phyloP scores from a whole-genome alignment of 1,139 yeast genomes.

The Starmera stellimalicola region DNA sequence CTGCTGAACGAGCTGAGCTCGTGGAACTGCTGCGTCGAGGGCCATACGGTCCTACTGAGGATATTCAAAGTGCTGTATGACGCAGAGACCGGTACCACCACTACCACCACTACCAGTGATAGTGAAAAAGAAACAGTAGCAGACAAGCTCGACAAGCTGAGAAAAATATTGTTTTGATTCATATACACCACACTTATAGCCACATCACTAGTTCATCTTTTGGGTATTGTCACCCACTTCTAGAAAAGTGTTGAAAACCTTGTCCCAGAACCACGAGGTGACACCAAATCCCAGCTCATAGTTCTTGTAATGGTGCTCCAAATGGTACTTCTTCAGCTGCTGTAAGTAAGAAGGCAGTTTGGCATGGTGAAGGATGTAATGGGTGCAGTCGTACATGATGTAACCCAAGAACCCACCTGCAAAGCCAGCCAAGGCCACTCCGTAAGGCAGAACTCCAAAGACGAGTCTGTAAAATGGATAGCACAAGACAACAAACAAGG shows the following conservation, averaged over 20 bases:
- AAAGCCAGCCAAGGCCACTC: slow-evolving; percentile 60
- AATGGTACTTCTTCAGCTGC: slow-evolving; percentile 75
- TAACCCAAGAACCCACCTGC: slow-evolving; percentile 96
- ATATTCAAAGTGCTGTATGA: slow-evolving; percentile 7
- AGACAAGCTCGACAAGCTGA: no score
- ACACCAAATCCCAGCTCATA: slow-evolving; percentile 96
- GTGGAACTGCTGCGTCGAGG: slow-evolving; percentile 22
- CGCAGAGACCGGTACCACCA: no score
- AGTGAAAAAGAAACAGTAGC: no score
- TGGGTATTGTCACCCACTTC: slow-evolving; percentile 20
- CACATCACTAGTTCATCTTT: slow-evolving; percentile 3
- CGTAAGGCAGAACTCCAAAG: slow-evolving; percentile 46
- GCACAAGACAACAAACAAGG: slow-evolving; percentile 53
- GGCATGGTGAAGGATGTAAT: slow-evolving; percentile 82
- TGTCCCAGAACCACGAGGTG: slow-evolving; percentile 89
- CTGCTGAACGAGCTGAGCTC: slow-evolving; percentile 22
- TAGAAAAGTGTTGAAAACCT: slow-evolving; percentile 67
- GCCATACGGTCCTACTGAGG: slow-evolving; percentile 9
- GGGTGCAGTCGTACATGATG: slow-evolving; percentile 83
- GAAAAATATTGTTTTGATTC: no score
- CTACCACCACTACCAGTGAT: no score
- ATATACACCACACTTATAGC: no score
- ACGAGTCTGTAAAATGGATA: slow-evolving; percentile 55
- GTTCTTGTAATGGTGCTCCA: slow-evolving; percentile 96
- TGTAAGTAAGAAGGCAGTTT: slow-evolving; percentile 69